Evolutionary conservation across 106 monocot species (phyloP), one percentile per base, ranked within the genome.

Genomic region (Triglochin maritima): DNA sequence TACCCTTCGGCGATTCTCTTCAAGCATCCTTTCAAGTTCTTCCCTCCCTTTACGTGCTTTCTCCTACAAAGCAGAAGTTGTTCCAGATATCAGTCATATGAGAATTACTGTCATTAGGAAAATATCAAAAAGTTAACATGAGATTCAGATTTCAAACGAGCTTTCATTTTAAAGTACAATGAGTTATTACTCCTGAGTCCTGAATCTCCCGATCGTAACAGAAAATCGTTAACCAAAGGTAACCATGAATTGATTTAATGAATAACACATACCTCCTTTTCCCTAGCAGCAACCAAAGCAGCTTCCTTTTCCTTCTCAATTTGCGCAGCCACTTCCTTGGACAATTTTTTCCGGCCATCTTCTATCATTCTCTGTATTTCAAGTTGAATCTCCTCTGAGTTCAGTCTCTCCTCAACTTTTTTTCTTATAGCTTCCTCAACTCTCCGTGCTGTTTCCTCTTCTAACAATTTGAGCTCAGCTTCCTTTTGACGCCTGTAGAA

Each of bases 401-500:
- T 96, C 77, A 96, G 76, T 14, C 69, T 79, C 69, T 96, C 91
- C 69, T 96, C 96, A 48, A 96, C 86, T 48, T 76, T 91, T 67
- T 91, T 91, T 60, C 85, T 79, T 46, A 96, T 96, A 64, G 96
- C 90, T 74, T 96, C 91, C 69, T 96, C 96, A 71, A 96, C 70
- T 80, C 96, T 85, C 49, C 69, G 71, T 51, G 91, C 88, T 80
- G 96, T 96, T 72, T 96, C 96, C 55, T 96, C 96, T 75, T 96
- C 96, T 79, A 96, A 72, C 46, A 96, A 73, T 76, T 86, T 91
- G 17, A 91, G 74, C 59, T 96, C 96, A 74, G 87, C 91, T 65
- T 96, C 96, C 49, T 80, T 82, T 47, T 96, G 96, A 16, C 88
- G 85, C 91, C 96, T 96, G 29, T 29, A 29, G 29, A 29, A 29